phyloP scores from a whole-genome alignment of 257 asterid species.

The Rhazya stricta region DNA sequence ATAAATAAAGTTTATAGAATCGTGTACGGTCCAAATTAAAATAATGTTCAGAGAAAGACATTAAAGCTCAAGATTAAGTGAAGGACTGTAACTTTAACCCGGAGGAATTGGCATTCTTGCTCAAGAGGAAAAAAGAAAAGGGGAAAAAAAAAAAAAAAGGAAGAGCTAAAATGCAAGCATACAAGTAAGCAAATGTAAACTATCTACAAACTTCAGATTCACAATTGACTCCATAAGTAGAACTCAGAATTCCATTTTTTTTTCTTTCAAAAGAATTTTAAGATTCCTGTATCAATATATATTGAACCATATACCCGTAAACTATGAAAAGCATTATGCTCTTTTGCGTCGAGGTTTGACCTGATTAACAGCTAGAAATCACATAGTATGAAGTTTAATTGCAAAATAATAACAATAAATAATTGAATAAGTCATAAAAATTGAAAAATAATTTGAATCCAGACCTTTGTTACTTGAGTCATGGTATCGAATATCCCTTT shows the following conservation, averaged over 20 bases:
- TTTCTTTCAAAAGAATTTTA: no score
- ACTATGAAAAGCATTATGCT: background rate
- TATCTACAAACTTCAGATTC: background rate
- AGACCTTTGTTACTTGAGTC: conserved; percentile 83
- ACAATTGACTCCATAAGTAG: background rate
- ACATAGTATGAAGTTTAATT: background rate
- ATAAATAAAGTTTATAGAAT: background rate
- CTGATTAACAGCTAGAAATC: background rate
- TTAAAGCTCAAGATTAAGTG: background rate
- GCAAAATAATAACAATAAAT: background rate
- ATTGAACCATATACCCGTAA: background rate
- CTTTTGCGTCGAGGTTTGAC: background rate
- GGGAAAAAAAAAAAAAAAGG: no score
- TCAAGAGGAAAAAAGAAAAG: no score
- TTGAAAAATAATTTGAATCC: background rate
- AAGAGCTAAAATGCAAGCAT: background rate
- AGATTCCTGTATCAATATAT: background rate
- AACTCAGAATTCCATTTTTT: background rate
- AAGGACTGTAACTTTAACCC: no score
- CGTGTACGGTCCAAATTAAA: background rate
- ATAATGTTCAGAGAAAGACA: background rate
- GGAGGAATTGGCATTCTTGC: no score
- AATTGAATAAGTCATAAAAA: background rate
- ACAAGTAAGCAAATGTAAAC: background rate
- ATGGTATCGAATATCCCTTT: conserved; percentile 60